These are phyloP conservation scores for Macrophomina phaseolina DNA, from an alignment of 2,329 filamentous ascomycete species.

Conservation along the genomic window DNA sequence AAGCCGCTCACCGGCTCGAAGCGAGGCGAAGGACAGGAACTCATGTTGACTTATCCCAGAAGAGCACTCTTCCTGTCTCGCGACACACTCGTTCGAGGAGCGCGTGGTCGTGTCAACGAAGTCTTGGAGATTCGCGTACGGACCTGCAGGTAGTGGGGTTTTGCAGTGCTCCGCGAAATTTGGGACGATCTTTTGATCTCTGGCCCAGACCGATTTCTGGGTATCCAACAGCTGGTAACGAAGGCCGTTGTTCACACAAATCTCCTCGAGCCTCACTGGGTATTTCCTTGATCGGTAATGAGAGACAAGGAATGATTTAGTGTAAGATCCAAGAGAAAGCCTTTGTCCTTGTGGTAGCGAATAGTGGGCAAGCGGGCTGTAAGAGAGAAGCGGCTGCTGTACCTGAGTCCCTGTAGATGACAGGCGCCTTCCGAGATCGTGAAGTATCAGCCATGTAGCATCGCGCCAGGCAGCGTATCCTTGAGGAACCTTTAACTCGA, in stretches of 20 bases:
- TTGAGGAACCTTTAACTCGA: conserved; percentile 47
- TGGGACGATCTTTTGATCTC: background rate
- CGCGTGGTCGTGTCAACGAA: conserved; percentile 2
- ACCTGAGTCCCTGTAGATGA: background rate
- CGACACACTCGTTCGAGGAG: conserved; percentile 13
- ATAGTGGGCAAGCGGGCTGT: background rate
- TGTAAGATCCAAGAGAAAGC: conserved; percentile 4
- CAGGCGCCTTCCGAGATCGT: background rate
- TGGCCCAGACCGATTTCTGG: background rate
- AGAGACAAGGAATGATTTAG: conserved; percentile 27
- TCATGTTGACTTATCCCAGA: conserved; percentile 10
- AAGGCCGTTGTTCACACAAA: conserved; percentile 54
- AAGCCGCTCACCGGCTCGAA: conserved; percentile 23
- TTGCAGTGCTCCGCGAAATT: background rate
- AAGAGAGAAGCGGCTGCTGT: background rate
- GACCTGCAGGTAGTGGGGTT: background rate
- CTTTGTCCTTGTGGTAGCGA: background rate
- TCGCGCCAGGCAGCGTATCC: conserved; percentile 23
- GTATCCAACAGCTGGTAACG: conserved; percentile 37
- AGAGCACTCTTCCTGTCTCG: conserved; percentile 14
- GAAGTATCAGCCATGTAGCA: conserved; percentile 15
- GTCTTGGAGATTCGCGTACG: conserved; percentile 7
- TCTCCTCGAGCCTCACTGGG: conserved; percentile 33
- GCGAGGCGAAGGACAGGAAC: conserved; percentile 14
- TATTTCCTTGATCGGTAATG: conserved; percentile 39